phyloP scores from a whole-genome alignment of 495 filamentous ascomycete species.

The Penicillium roqueforti region DNA sequence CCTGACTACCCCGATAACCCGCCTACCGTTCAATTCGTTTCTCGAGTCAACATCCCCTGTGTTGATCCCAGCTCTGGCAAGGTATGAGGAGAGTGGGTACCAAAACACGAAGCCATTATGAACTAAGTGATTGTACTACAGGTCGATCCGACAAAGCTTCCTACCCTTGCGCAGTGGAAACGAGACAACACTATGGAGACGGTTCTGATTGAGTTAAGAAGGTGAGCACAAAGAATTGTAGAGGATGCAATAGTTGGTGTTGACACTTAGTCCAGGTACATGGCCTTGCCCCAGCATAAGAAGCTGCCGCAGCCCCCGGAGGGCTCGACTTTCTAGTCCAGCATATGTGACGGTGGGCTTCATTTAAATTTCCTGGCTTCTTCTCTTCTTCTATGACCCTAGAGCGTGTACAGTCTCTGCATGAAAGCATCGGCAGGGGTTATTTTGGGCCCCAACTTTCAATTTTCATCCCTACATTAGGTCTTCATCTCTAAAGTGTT shows the following conservation, averaged over 20 bases:
- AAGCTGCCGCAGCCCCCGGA: constrained; percentile 93
- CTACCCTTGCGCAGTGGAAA: constrained; percentile 83
- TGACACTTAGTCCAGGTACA: constrained; percentile 58
- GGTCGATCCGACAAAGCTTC: constrained; percentile 81
- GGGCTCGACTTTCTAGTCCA: constrained; percentile 63
- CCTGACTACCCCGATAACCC: constrained; percentile 83
- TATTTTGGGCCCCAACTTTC: constrained; percentile 25
- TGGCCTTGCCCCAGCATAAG: constrained; percentile 91
- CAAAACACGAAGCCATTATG: background rate
- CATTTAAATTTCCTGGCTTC: constrained; percentile 26
- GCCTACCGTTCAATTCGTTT: constrained; percentile 84
- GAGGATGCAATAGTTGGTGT: background rate
- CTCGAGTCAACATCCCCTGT: constrained; percentile 90
- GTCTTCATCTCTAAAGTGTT: constrained; percentile 2
- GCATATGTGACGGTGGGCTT: constrained; percentile 25
- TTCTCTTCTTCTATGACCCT: constrained; percentile 21
- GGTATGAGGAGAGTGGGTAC: constrained; percentile 35
- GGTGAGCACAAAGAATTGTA: constrained; percentile 38
- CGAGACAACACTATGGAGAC: constrained; percentile 90
- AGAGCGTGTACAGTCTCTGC: constrained; percentile 44
- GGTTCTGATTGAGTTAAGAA: constrained; percentile 82
- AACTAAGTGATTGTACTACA: constrained; percentile 26
- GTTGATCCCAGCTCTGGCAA: constrained; percentile 75
- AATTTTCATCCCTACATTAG: constrained; percentile 7
- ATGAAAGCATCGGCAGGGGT: constrained; percentile 35